Evolutionary conservation across 2,329 filamentous ascomycete species (phyloP).

Genomic region (Cucurbitaria berberidis): DNA sequence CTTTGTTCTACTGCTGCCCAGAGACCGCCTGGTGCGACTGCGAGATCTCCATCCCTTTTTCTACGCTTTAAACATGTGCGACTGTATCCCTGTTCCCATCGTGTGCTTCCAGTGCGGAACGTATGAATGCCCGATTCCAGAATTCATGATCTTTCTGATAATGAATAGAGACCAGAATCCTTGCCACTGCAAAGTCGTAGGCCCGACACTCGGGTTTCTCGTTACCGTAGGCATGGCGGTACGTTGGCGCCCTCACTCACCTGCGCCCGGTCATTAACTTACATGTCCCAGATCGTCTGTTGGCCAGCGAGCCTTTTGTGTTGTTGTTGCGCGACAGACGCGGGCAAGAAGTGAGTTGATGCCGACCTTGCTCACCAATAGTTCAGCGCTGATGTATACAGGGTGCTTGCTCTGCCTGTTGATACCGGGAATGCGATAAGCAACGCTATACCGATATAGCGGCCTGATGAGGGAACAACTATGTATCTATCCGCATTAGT

Average conservation of each 20-base stretch:
- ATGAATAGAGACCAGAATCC: slow-evolving; percentile 60
- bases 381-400: slow-evolving; percentile 35
- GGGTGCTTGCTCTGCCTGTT: slow-evolving; percentile 59
- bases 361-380: background rate
- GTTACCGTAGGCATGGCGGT: slow-evolving; percentile 59
- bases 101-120: slow-evolving; percentile 62
- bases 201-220: slow-evolving; percentile 60
- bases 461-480: slow-evolving; percentile 12
- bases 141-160: slow-evolving; percentile 11
- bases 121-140: slow-evolving; percentile 23
- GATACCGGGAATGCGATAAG: slow-evolving; percentile 59
- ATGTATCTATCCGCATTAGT: background rate
- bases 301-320: slow-evolving; percentile 63
- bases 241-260: slow-evolving; percentile 27
- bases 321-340: slow-evolving; percentile 62
- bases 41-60: background rate
- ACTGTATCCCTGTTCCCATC: slow-evolving; percentile 56
- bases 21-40: background rate
- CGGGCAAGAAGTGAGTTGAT: slow-evolving; percentile 58
- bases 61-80: slow-evolving; percentile 13
- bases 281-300: slow-evolving; percentile 54
- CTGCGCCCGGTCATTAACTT: slow-evolving; percentile 14
- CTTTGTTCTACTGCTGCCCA: background rate
- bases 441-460: slow-evolving; percentile 55
- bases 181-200: slow-evolving; percentile 63